Conservation (phyloP, 78 protist genomes). For the Cavenderia fasciculata region DNA sequence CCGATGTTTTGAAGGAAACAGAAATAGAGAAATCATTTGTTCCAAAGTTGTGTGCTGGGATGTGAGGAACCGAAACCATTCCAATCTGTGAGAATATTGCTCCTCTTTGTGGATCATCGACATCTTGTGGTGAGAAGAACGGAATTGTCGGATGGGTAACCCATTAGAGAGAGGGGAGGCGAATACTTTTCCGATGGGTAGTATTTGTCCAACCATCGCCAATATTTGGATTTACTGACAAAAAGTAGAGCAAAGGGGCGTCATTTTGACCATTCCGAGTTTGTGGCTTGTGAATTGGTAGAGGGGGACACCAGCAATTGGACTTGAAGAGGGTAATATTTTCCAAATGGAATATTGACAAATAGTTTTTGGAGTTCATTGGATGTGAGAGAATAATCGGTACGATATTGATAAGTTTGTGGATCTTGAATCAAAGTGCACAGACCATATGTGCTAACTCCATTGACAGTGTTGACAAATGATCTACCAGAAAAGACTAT, state of each 20-base stretch:
- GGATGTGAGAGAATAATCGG: neutral
- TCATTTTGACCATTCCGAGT: neutral
- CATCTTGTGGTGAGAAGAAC: no score
- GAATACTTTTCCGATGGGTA: neutral
- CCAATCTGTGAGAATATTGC: no score
- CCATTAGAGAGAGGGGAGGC: neutral
- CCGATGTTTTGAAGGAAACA: no score
- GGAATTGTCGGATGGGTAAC: neutral
- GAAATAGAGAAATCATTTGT: no score
- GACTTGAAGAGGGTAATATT: neutral
- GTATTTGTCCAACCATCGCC: neutral
- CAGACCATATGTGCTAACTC: neutral
- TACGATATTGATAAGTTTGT: no score
- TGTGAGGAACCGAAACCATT: no score
- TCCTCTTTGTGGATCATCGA: no score
- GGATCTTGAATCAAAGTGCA: neutral
- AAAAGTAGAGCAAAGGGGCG: neutral
- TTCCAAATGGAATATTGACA: neutral
- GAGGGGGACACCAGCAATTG: neutral
- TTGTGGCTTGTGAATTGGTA: neutral
- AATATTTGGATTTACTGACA: neutral
- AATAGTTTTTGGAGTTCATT: neutral
- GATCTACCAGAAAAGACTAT: neutral
- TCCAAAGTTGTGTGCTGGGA: no score
- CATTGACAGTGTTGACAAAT: neutral